Conservation (phyloP, 2,329 filamentous ascomycete species). For the Penicillium capsulatum region DNA sequence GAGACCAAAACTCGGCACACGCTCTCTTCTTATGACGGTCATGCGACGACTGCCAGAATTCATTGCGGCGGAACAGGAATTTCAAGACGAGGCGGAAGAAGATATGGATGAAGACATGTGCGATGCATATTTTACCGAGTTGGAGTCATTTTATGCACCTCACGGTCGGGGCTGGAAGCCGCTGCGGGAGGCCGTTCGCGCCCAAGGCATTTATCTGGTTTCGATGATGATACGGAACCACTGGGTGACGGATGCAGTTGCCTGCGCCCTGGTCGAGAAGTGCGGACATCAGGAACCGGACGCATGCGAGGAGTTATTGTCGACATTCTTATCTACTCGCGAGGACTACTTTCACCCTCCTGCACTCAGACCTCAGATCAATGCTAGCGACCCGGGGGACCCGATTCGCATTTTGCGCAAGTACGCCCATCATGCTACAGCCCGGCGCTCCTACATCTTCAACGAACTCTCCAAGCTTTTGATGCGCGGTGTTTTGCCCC, state of each 20-base stretch:
- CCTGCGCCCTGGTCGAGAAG: slow-evolving; percentile 32
- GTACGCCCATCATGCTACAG: slow-evolving; percentile 23
- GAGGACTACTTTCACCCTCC: slow-evolving; percentile 28
- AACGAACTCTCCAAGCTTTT: slow-evolving; percentile 36
- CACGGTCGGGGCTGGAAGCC: slow-evolving; percentile 37
- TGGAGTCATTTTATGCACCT: slow-evolving; percentile 38
- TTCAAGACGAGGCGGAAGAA: slow-evolving; percentile 32
- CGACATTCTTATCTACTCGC: slow-evolving; percentile 29
- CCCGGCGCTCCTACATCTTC: slow-evolving; percentile 30
- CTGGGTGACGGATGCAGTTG: slow-evolving; percentile 34
- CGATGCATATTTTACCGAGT: slow-evolving; percentile 40
- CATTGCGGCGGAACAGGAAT: slow-evolving; percentile 36
- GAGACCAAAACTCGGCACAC: slow-evolving; percentile 21
- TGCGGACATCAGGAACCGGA: slow-evolving; percentile 33
- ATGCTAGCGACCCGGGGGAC: slow-evolving; percentile 20
- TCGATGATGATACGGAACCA: slow-evolving; percentile 34
- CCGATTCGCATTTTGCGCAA: slow-evolving; percentile 30
- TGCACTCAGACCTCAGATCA: slow-evolving; percentile 22
- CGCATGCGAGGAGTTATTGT: slow-evolving; percentile 34
- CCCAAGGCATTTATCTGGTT: slow-evolving; percentile 39
- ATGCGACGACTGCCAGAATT: slow-evolving; percentile 36
- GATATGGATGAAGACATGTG: slow-evolving; percentile 38
- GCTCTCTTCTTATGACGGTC: slow-evolving; percentile 39
- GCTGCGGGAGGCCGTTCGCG: slow-evolving; percentile 39
- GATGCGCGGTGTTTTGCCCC: slow-evolving; percentile 29